A percentile compares a stretch with the other conserved stretches of the same genome.
phyloP scores from a whole-genome alignment of 2,329 filamentous ascomycete species.

The Diaporthe nobilis region DNA sequence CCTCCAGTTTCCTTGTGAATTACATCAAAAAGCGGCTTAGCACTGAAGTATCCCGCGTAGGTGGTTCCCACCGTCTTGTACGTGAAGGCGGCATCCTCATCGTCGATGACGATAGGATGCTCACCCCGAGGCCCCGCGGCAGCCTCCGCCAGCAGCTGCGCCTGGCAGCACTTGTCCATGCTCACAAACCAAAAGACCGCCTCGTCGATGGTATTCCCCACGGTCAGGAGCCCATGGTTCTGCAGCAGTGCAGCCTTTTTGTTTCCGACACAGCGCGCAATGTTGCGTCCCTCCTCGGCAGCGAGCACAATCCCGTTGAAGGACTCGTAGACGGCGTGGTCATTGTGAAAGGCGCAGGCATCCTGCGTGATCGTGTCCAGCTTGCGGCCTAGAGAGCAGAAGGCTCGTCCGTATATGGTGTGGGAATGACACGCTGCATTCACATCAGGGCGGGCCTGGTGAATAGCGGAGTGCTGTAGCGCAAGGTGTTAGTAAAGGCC shows the following conservation, averaged over 20 bases:
- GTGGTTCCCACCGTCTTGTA: conserved; percentile 75
- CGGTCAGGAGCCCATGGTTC: conserved; percentile 69
- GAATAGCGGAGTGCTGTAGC: conserved; percentile 59
- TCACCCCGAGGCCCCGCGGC: conserved; percentile 74
- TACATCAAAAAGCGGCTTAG: conserved; percentile 79
- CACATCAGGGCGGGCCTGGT: conserved; percentile 67
- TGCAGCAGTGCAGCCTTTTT: conserved; percentile 67
- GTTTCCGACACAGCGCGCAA: conserved; percentile 61
- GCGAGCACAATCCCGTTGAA: conserved; percentile 65
- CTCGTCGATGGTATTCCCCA: conserved; percentile 63
- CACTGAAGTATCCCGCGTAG: conserved; percentile 77
- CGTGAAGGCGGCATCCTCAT: conserved; percentile 78
- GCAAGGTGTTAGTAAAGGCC: conserved; percentile 45
- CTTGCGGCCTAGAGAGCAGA: conserved; percentile 72
- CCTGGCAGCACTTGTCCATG: conserved; percentile 63
- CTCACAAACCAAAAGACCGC: conserved; percentile 69
- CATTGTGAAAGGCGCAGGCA: conserved; percentile 71
- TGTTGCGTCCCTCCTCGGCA: conserved; percentile 63
- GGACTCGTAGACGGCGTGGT: conserved; percentile 56
- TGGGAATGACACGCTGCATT: conserved; percentile 69
- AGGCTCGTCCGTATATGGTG: conserved; percentile 68
- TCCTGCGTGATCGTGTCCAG: conserved; percentile 78
- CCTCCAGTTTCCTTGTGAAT: conserved; percentile 41
- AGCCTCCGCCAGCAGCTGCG: conserved; percentile 68
- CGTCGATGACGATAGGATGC: conserved; percentile 75